These are phyloP conservation scores for Euphorbia schlechtendalii DNA, from an alignment of 441 rosid species.

Conservation along the genomic window DNA sequence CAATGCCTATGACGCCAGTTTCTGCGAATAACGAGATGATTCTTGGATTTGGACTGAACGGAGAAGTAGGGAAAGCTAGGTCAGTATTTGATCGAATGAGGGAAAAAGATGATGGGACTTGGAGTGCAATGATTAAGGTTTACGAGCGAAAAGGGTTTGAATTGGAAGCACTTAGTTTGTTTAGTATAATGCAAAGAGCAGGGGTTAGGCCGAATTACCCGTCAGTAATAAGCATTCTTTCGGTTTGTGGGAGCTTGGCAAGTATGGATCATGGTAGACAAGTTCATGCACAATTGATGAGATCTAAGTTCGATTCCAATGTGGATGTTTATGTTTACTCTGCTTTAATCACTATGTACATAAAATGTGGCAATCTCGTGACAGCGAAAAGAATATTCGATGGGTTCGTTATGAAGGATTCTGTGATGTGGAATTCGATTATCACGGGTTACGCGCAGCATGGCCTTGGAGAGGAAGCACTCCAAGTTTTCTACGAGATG, in stretches of 20 bases:
- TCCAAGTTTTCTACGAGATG: slow-evolving; percentile 44
- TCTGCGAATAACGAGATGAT: slow-evolving; percentile 58
- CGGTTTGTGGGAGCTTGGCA: slow-evolving; percentile 53
- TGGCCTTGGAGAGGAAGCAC: slow-evolving; percentile 51
- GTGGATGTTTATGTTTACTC: slow-evolving; percentile 59
- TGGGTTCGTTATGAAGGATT: slow-evolving; percentile 41
- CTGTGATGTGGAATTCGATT: slow-evolving; percentile 68
- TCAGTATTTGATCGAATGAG: slow-evolving; percentile 38
- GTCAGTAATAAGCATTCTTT: slow-evolving; percentile 47
- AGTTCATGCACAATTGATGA: slow-evolving; percentile 53
- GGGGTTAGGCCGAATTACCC: slow-evolving; percentile 44
- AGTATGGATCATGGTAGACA: slow-evolving; percentile 58
- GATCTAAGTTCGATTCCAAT: slow-evolving; percentile 43
- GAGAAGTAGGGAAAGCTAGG: slow-evolving; percentile 44
- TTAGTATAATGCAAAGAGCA: slow-evolving; percentile 45
- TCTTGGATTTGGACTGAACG: slow-evolving; percentile 39
- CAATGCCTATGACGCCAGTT: slow-evolving; percentile 41
- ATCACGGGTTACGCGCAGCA: slow-evolving; percentile 57
- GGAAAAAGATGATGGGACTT: slow-evolving; percentile 47
- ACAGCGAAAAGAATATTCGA: slow-evolving; percentile 47
- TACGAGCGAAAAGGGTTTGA: slow-evolving; percentile 55
- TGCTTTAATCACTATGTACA: slow-evolving; percentile 58
- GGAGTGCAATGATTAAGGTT: slow-evolving; percentile 56
- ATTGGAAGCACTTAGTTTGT: slow-evolving; percentile 46
- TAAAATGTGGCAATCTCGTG: slow-evolving; percentile 54